phyloP scores from a whole-genome alignment of 352 stramenopile genomes.

The Chloridella minuta region DNA sequence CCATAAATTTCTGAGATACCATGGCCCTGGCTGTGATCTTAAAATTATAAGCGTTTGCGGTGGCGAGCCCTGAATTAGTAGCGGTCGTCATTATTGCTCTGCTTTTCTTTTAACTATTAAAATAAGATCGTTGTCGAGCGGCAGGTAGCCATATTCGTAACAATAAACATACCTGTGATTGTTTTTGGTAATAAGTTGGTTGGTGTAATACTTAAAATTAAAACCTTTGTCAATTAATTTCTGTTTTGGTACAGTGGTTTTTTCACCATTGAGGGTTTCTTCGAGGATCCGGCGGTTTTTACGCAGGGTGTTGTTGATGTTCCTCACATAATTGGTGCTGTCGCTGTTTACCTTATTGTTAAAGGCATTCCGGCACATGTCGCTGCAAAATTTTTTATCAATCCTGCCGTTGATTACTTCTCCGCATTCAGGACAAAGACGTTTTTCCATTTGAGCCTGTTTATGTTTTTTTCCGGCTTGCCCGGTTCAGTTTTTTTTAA shows the following conservation, averaged over 20 bases:
- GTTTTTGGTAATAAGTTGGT: neutral
- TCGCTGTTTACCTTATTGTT: neutral
- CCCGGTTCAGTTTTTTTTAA: no score
- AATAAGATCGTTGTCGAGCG: neutral
- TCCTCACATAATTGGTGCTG: neutral
- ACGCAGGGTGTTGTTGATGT: neutral
- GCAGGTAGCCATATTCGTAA: neutral
- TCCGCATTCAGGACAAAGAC: neutral
- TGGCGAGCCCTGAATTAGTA: no score
- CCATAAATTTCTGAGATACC: no score
- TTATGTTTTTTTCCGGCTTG: no score
- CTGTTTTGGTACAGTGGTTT: neutral
- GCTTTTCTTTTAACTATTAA: neutral
- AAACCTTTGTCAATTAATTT: neutral
- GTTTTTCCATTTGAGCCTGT: neutral
- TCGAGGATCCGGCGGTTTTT: neutral
- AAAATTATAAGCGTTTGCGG: no score
- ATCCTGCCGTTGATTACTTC: neutral
- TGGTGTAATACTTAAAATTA: neutral
- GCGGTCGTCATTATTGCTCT: neutral
- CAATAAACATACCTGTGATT: neutral
- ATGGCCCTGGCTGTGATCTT: no score
- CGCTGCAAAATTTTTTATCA: neutral
- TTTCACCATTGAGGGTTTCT: neutral
- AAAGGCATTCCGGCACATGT: neutral